Conservation (phyloP, 179 eudicot genomes). For the Silene coronaria region DNA sequence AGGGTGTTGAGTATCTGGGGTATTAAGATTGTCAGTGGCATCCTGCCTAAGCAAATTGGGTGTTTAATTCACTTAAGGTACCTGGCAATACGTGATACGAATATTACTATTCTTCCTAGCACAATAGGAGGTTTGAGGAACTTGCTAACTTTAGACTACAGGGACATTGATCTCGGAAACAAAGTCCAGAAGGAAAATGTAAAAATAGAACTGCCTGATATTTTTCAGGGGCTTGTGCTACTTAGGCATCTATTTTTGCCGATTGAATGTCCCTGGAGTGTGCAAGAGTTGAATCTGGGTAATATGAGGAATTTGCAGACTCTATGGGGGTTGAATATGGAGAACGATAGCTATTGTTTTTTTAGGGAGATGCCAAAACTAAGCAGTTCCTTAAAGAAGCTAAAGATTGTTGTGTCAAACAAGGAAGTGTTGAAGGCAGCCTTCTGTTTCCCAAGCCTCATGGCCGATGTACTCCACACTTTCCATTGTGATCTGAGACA, state of each 20-base stretch:
- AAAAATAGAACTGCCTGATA: slow-evolving; percentile 21
- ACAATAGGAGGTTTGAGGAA: slow-evolving; percentile 42
- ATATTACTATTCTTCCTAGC: slow-evolving; percentile 36
- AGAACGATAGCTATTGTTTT: slow-evolving; percentile 12
- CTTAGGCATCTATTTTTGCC: slow-evolving; percentile 39
- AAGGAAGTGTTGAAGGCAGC: slow-evolving; percentile 3
- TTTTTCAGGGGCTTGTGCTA: slow-evolving; percentile 18
- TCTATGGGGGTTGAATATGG: slow-evolving; percentile 29
- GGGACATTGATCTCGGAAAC: slow-evolving; percentile 11
- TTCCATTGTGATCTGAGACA: slow-evolving; percentile 18
- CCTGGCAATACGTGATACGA: slow-evolving; percentile 41
- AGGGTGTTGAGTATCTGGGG: slow-evolving; percentile 43
- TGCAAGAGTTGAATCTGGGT: slow-evolving; percentile 17
- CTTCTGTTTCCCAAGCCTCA: slow-evolving; percentile 20
- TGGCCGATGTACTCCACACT: slow-evolving; percentile 14
- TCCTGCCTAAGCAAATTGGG: slow-evolving; percentile 37
- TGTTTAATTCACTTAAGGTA: slow-evolving; percentile 47
- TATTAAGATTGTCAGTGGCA: slow-evolving; percentile 23
- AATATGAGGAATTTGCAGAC: slow-evolving; percentile 21
- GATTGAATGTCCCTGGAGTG: slow-evolving; percentile 13
- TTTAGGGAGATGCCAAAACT: slow-evolving; percentile 18
- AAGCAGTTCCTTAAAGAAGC: slow-evolving; percentile 22
- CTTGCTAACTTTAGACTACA: slow-evolving; percentile 40
- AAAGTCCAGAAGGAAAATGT: neutral
- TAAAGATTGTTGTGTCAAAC: slow-evolving; percentile 17